A percentile compares a stretch with the other conserved stretches of the same genome.
These are phyloP conservation scores for Funneliformis mosseae DNA, from an alignment of 192 early-diverging fungal species.

Conservation along the genomic window DNA sequence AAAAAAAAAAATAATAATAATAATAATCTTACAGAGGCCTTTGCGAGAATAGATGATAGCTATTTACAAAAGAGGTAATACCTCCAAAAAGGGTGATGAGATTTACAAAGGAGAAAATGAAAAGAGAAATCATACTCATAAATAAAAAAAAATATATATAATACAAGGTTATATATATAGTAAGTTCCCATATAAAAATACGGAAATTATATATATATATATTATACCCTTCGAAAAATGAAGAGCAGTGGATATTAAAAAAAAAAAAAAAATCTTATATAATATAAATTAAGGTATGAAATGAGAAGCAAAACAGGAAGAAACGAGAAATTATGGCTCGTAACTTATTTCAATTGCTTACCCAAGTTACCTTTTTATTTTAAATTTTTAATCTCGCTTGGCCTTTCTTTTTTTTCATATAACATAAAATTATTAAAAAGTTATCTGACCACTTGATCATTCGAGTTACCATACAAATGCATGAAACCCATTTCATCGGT, in stretches of 20 bases:
- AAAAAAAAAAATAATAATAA: background rate
- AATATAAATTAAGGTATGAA: background rate
- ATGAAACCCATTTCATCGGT: constrained; percentile 18
- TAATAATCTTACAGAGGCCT: constrained; percentile 12
- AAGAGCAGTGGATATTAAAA: background rate
- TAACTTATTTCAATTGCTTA: background rate
- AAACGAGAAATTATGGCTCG: background rate
- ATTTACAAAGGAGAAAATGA: constrained; percentile 16
- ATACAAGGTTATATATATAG: constrained; percentile 1
- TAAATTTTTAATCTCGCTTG: constrained; percentile 5
- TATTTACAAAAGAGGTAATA: constrained; percentile 9
- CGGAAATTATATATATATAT: background rate
- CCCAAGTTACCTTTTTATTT: constrained; percentile 1
- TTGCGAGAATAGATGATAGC: constrained; percentile 16
- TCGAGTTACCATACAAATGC: constrained; percentile 11
- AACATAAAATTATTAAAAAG: background rate
- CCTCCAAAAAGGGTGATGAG: background rate
- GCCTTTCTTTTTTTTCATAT: constrained; percentile 5
- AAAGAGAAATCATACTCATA: constrained; percentile 1
- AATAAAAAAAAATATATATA: constrained; percentile 8
- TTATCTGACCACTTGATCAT: constrained; percentile 27
- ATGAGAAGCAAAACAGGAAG: background rate
- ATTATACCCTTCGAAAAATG: background rate
- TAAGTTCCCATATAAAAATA: background rate
- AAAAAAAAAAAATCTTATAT: background rate